Percentiles rank a stretch among this genome's conserved stretches.
These are phyloP conservation scores for Furcasterigmium furcatum DNA, from an alignment of 2,329 filamentous ascomycete species.

Conservation along the genomic window DNA sequence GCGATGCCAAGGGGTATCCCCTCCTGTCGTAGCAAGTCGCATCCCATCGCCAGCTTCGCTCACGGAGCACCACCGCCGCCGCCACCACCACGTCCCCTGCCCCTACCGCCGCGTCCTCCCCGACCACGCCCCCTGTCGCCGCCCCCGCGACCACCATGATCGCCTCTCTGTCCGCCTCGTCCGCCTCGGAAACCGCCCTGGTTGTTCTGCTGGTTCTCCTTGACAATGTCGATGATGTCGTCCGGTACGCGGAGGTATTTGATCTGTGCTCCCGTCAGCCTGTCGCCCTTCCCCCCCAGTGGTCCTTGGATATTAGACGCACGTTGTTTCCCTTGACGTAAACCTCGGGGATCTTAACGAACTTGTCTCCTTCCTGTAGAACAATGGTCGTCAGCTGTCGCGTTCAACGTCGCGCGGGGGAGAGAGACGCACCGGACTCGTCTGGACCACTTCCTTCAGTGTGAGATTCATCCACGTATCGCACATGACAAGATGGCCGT, in stretches of 20 bases:
- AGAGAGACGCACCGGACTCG: constrained; percentile 62
- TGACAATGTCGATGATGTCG: constrained; percentile 91
- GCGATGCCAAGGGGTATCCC: no score
- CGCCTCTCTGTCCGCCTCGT: constrained; percentile 56
- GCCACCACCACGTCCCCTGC: constrained; percentile 7
- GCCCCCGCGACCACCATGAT: constrained; percentile 49
- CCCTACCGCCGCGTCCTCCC: constrained; percentile 38
- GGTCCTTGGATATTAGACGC: constrained; percentile 29
- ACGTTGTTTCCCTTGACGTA: constrained; percentile 98
- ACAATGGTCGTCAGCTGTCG: not conserved
- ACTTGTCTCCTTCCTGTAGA: constrained; percentile 80
- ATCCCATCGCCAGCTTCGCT: not conserved
- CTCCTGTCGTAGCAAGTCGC: no score
- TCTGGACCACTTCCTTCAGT: constrained; percentile 94
- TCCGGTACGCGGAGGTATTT: constrained; percentile 97
- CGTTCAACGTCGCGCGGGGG: not conserved
- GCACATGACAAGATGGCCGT: constrained; percentile 93
- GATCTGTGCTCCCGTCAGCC: constrained; percentile 60
- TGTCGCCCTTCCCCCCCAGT: not conserved
- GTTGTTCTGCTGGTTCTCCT: constrained; percentile 83
- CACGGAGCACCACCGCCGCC: constrained; percentile 5
- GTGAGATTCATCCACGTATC: constrained; percentile 99
- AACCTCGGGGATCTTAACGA: constrained; percentile 86
- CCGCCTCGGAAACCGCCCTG: constrained; percentile 62
- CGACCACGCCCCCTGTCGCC: constrained; percentile 54